phyloP scores from a whole-genome alignment of 257 asterid genomes.

The Scutellaria baicalensis region DNA sequence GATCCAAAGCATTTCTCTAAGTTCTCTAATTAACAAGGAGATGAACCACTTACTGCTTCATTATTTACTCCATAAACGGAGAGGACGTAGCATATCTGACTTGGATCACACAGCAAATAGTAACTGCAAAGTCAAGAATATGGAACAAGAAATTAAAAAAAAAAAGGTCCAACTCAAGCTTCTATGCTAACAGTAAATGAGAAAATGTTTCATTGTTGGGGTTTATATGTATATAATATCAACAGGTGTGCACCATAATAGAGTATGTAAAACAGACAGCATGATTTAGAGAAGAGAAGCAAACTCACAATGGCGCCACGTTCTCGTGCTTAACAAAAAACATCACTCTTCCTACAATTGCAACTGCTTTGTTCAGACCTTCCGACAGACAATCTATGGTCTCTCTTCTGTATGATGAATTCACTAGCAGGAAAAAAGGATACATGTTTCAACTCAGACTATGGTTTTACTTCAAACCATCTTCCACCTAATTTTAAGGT shows the following conservation, averaged over 20 bases:
- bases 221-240: background rate
- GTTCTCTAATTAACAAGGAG: background rate
- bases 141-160: background rate
- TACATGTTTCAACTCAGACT: slow-evolving; percentile 9
- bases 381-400: slow-evolving; percentile 51
- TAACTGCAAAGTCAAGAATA: slow-evolving; percentile 42
- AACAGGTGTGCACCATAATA: background rate
- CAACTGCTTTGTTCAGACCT: slow-evolving; percentile 83
- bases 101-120: slow-evolving; percentile 76
- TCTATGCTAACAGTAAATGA: background rate
- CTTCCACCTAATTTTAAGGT: slow-evolving; percentile 7
- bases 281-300: slow-evolving; percentile 5
- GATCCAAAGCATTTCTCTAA: background rate
- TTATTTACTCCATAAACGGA: slow-evolving; percentile 62
- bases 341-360: slow-evolving; percentile 64
- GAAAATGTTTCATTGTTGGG: background rate
- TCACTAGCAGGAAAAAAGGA: slow-evolving; percentile 37
- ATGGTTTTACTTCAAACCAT: slow-evolving; percentile 6
- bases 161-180: background rate
- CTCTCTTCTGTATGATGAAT: slow-evolving; percentile 54
- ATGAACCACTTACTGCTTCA: slow-evolving; percentile 55
- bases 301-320: slow-evolving; percentile 72
- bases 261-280: background rate
- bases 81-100: slow-evolving; percentile 55
- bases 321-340: slow-evolving; percentile 56